Evolutionary conservation across 2,329 filamentous ascomycete species (phyloP).

Genomic region (Sporothrix brasiliensis): DNA sequence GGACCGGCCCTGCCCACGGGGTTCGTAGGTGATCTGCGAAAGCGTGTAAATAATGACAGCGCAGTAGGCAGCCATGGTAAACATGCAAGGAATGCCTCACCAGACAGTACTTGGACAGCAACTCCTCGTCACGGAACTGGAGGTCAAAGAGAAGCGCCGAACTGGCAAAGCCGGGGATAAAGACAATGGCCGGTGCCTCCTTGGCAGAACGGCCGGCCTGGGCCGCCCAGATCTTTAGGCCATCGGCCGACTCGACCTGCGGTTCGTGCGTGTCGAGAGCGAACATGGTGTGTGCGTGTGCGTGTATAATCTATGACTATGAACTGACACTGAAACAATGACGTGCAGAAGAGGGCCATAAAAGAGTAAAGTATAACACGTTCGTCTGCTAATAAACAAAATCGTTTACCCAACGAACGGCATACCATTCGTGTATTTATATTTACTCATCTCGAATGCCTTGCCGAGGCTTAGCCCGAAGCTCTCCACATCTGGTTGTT

Average conservation of each 20-base stretch:
- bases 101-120: constrained; percentile 30
- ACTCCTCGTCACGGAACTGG: constrained; percentile 31
- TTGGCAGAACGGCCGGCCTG: constrained; percentile 27
- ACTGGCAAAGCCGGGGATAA: constrained; percentile 32
- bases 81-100: background rate
- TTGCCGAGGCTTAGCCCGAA: background rate
- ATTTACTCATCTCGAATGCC: background rate
- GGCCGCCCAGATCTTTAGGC: constrained; percentile 32
- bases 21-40: constrained; percentile 31
- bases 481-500: background rate
- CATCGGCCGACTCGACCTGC: constrained; percentile 30
- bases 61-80: background rate
- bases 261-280: constrained; percentile 25
- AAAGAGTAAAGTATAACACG: background rate
- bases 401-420: background rate
- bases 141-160: constrained; percentile 29
- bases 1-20: constrained; percentile 33
- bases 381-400: background rate
- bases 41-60: too few species aligned
- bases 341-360: too few species aligned
- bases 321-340: background rate
- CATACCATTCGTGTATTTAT: constrained; percentile 6
- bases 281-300: constrained; percentile 22
- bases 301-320: background rate
- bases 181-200: constrained; percentile 29